Conservation (phyloP, 2,329 filamentous ascomycete genomes). For the Trichoderma oligosporum region DNA sequence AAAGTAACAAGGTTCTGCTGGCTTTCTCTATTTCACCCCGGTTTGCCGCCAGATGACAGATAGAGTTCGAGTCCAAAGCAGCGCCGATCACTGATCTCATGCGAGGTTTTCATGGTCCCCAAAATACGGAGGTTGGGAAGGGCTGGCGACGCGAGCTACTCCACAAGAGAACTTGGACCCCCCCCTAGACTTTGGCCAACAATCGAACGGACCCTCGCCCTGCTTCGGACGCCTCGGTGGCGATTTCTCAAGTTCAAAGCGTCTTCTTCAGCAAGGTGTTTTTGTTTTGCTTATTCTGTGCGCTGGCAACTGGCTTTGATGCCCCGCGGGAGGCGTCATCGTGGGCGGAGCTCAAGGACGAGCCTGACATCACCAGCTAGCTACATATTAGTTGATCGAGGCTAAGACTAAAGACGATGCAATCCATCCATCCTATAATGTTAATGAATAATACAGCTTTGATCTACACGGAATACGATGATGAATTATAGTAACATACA, state of each 20-base stretch:
- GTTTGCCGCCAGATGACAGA: neutral
- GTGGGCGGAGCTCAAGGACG: neutral
- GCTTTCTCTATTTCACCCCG: neutral
- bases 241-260: neutral
- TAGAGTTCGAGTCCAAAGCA: constrained; percentile 16
- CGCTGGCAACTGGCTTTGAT: neutral
- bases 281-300: neutral
- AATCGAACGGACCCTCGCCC: neutral
- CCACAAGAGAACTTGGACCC: neutral
- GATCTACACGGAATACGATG: neutral
- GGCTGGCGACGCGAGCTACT: constrained; percentile 9
- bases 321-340: constrained; percentile 4
- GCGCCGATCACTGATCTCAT: constrained; percentile 15
- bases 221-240: constrained; percentile 6
- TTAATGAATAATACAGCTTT: too few relatives aligned
- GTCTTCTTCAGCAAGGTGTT: neutral
- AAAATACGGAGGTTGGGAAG: constrained; percentile 17
- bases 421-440: neutral
- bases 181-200: too few relatives aligned
- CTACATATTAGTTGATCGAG: too few relatives aligned
- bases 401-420: neutral
- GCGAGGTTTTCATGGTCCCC: neutral
- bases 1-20: neutral
- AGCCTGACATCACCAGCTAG: constrained; percentile 1
- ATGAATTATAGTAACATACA: neutral